These are phyloP conservation scores for Tubosaeta sp. DNA, from an alignment of 768 basidiomycete genomes.

Conservation along the genomic window DNA sequence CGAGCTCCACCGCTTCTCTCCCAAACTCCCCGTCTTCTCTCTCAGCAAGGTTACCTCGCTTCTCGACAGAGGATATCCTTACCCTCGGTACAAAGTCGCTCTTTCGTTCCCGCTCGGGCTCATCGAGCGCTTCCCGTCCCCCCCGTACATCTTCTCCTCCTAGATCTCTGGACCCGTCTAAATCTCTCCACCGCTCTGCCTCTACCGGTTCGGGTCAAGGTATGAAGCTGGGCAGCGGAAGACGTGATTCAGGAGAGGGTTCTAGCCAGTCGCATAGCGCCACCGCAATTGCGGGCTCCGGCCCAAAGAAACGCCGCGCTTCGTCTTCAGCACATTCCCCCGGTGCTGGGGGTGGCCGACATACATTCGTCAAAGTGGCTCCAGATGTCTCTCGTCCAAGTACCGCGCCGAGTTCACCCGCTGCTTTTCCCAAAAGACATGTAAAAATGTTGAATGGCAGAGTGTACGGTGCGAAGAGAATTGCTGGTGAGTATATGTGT, in stretches of 20 bases:
- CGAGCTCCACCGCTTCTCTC: constrained; percentile 8
- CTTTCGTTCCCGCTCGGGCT: constrained; percentile 25
- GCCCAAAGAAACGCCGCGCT: constrained; percentile 14
- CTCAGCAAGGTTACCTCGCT: constrained; percentile 9
- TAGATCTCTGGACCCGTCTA: constrained; percentile 1
- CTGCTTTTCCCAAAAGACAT: constrained; percentile 25
- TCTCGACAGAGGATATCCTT: constrained; percentile 30
- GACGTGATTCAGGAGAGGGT: constrained; percentile 3
- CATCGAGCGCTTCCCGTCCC: neutral
- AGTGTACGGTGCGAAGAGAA: constrained; percentile 59
- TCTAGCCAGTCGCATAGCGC: neutral
- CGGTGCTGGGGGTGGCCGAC: constrained; percentile 31
- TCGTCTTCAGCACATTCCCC: constrained; percentile 20
- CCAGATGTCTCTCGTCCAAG: constrained; percentile 2
- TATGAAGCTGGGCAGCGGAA: neutral
- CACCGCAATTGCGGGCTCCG: neutral
- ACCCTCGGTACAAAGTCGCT: constrained; percentile 28
- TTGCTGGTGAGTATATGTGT: constrained; percentile 16
- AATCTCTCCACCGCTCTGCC: constrained; percentile 16
- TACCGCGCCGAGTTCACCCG: constrained; percentile 7
- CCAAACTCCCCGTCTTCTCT: constrained; percentile 13
- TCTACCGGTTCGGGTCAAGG: constrained; percentile 15
- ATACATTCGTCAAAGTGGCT: constrained; percentile 10
- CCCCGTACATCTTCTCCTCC: constrained; percentile 13
- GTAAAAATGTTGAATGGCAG: constrained; percentile 81